phyloP scores from a whole-genome alignment of 495 filamentous ascomycete species.

The Tuber indicum region DNA sequence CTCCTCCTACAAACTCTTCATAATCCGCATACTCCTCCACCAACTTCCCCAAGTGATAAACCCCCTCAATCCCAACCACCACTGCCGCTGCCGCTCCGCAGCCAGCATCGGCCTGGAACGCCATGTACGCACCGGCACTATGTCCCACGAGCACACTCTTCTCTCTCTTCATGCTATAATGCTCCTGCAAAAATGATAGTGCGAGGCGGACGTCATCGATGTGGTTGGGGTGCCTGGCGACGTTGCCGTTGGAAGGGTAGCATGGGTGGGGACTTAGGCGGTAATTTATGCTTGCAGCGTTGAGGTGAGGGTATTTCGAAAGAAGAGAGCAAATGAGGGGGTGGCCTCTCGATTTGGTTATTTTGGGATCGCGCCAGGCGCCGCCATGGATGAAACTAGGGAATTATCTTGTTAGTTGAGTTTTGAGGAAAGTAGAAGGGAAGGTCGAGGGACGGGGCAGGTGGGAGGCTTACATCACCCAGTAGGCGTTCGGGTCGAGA shows the following conservation, averaged over 20 bases:
- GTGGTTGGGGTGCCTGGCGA: slow-evolving; percentile 61
- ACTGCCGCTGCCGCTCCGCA: slow-evolving; percentile 26
- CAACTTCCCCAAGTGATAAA: slow-evolving; percentile 59
- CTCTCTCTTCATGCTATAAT: slow-evolving; percentile 47
- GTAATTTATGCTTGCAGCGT: slow-evolving; percentile 70
- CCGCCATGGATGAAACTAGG: slow-evolving; percentile 76
- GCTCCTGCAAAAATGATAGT: slow-evolving; percentile 55
- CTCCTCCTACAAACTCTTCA: slow-evolving; percentile 53
- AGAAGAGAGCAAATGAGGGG: slow-evolving; percentile 48
- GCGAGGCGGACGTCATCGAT: slow-evolving; percentile 61
- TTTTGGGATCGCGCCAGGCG: slow-evolving; percentile 72
- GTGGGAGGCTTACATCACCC: slow-evolving; percentile 46
- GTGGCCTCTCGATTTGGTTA: slow-evolving; percentile 51
- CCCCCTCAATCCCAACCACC: slow-evolving; percentile 57
- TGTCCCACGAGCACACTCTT: slow-evolving; percentile 68
- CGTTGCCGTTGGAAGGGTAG: slow-evolving; percentile 44
- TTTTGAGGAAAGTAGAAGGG: neutral
- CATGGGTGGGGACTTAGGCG: slow-evolving; percentile 67
- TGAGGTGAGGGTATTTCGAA: slow-evolving; percentile 41
- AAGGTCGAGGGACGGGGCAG: neutral
- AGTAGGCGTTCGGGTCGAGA: slow-evolving; percentile 42
- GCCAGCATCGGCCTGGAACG: slow-evolving; percentile 53
- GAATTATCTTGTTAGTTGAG: slow-evolving; percentile 3
- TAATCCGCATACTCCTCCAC: slow-evolving; percentile 53
- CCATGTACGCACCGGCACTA: slow-evolving; percentile 66